Evolutionary conservation across 371 early-diverging fungal genomes (phyloP).

Genomic region (Mortierella sp.): DNA sequence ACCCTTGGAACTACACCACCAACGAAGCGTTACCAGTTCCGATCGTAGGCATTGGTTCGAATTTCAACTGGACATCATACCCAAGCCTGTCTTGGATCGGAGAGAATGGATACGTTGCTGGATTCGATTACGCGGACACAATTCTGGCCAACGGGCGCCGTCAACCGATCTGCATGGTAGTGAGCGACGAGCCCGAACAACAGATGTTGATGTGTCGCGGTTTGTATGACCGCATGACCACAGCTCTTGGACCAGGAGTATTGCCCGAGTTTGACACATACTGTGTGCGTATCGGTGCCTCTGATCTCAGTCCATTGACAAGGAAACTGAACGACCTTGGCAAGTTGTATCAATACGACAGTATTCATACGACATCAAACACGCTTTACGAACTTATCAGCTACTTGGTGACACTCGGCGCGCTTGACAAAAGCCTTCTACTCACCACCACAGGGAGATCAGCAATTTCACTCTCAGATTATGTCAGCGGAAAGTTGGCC

Average conservation of each 20-base stretch:
- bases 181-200: constrained; percentile 17
- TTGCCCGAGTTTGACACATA: constrained; percentile 23
- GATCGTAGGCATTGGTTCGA: constrained; percentile 37
- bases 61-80: constrained; percentile 8
- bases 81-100: constrained; percentile 44
- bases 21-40: constrained; percentile 32
- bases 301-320: constrained; percentile 16
- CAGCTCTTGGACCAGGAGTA: not conserved
- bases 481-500: constrained; percentile 10
- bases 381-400: constrained; percentile 34
- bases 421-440: not conserved
- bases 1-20: constrained; percentile 38
- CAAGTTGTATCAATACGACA: constrained; percentile 22
- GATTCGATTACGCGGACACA: constrained; percentile 23
- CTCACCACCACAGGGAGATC: constrained; percentile 44
- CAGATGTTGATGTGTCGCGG: constrained; percentile 41
- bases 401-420: constrained; percentile 3
- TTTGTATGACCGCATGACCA: constrained; percentile 19
- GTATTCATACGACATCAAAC: constrained; percentile 37
- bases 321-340: constrained; percentile 12
- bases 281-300: constrained; percentile 10
- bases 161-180: constrained; percentile 42
- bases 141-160: too few relatives aligned
- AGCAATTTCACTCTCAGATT: constrained; percentile 12
- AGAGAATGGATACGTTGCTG: constrained; percentile 30